Evolutionary conservation across 1,284 basidiomycete genomes (phyloP), one percentile per base, ranked within the genome.

Genomic region (Neolentinus lepideus): DNA sequence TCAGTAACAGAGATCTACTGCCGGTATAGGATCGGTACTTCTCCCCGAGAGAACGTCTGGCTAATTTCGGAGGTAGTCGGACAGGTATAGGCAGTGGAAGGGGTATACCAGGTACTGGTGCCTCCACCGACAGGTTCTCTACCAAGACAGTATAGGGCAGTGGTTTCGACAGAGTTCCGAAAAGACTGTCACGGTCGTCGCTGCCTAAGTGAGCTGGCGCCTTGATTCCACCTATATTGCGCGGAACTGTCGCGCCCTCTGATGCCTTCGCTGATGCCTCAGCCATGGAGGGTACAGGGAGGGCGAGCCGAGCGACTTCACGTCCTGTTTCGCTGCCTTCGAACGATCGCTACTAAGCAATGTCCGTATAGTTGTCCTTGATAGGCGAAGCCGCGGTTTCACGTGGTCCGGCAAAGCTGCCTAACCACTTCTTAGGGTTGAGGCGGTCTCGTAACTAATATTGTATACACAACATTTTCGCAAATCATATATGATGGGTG

Each of bases 81-180:
- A 50, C 27, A 50, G 47, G 47, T 8, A 50, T 29, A 25, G 47
- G 47, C 27, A 50, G 47, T 12, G 47, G 47, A 26, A 50, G 47
- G 6, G 47, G 47, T 3, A 50, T 21, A 29, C 47, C 47, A 50
- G 47, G 6, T 3, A 29, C 24, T 4, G 47, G 47, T 6, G 47
- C 47, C 27, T 50, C 47, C 6, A 50, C 3, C 14, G 47, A 50
- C 14, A 50, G 27, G n/a, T 25, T 26, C 24, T 50, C 24, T 6
- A 50, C 47, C 11, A 6, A 22, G 4, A 50, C 4, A 14, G 47
- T 26, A 26, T 50, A 50, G 14, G 47, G 47, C 47, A 6, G 24
- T 12, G 47, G 47, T 29, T 50, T 26, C 8, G 47, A 21, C 12
- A 50, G 47, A 14, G 27, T 11, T 26, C 10, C 47, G 22, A 50